Evolutionary conservation across 2,329 filamentous ascomycete genomes (phyloP).

Genomic region (Aureobasidium sp.): DNA sequence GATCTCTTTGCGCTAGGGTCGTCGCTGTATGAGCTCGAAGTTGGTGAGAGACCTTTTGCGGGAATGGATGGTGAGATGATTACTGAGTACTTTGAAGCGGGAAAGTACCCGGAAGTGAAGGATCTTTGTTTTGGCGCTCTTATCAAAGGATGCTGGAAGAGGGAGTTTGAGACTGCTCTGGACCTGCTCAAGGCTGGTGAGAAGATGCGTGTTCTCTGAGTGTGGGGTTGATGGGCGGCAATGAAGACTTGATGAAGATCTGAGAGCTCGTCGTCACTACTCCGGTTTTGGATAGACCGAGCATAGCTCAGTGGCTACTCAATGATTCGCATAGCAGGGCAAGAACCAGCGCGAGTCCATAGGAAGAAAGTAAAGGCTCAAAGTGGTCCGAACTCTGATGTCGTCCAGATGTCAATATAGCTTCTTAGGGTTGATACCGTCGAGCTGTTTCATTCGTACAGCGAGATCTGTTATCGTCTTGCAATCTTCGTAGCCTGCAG

Average conservation of each 20-base stretch:
- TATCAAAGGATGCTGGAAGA: background rate
- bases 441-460: background rate
- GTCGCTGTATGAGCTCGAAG: constrained; percentile 6
- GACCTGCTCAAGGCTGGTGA: background rate
- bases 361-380: no score
- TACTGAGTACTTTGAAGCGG: background rate
- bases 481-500: background rate
- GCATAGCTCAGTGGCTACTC: no score
- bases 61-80: background rate
- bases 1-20: constrained; percentile 12
- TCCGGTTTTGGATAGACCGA: no score
- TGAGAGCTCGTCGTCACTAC: no score
- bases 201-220: background rate
- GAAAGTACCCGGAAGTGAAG: background rate
- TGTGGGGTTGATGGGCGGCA: no score
- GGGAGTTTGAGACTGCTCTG: background rate
- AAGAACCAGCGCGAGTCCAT: no score
- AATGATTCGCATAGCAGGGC: no score
- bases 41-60: background rate
- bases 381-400: no score
- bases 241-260: no score
- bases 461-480: background rate
- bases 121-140: background rate
- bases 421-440: background rate
- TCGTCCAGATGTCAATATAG: background rate